Conservation (phyloP, 306 rosid genomes). For the Lathyrus oleraceus region DNA sequence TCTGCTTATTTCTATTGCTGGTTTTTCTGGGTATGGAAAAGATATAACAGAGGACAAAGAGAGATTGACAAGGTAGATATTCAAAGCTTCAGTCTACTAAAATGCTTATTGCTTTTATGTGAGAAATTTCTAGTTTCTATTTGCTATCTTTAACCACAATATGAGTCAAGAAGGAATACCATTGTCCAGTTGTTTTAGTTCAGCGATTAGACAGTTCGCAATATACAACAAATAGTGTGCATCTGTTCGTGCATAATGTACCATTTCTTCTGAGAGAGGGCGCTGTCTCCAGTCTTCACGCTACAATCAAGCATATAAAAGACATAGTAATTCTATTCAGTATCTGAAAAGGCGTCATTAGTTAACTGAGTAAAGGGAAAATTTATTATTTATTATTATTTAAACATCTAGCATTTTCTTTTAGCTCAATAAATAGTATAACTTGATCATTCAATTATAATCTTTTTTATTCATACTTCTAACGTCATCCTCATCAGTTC, state of each 20-base stretch:
- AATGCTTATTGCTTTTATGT: conserved; percentile 10
- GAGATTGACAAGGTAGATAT: neutral
- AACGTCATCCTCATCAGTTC: neutral
- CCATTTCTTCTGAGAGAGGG: conserved; percentile 81
- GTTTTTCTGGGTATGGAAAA: neutral
- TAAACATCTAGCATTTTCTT: neutral
- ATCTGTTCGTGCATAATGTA: conserved; percentile 85
- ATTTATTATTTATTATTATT: neutral
- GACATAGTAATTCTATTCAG: conserved; percentile 10
- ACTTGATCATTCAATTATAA: conserved; percentile 22
- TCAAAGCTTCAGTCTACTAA: conserved; percentile 14
- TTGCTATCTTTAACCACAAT: conserved; percentile 26
- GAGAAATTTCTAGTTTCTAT: neutral
- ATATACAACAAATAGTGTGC: conserved; percentile 88
- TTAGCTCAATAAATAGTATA: neutral
- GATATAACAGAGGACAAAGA: conserved; percentile 17
- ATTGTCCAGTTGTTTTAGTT: conserved; percentile 60
- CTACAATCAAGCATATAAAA: conserved; percentile 48
- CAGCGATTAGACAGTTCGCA: conserved; percentile 67
- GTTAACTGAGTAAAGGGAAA: conserved; percentile 5
- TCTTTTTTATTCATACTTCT: neutral
- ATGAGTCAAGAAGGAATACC: conserved; percentile 59
- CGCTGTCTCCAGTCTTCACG: conserved; percentile 99
- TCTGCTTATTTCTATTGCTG: neutral
- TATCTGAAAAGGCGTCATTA: neutral